Evolutionary conservation across 164 flowering plant genomes (phyloP), one percentile per base, ranked within the genome.

Genomic region (Vitis vinifera): DNA sequence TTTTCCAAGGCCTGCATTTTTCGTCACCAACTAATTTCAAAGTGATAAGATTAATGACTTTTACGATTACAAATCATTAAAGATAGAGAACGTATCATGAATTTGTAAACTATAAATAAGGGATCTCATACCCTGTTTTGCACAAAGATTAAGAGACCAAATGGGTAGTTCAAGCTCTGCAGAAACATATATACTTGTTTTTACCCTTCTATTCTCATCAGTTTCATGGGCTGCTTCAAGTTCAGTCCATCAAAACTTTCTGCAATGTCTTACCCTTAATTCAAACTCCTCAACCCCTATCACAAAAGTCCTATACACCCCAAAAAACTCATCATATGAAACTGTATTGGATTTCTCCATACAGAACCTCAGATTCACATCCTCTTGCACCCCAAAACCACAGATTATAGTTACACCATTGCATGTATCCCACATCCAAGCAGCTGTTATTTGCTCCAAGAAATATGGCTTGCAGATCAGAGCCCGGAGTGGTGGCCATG

Each of bases 401-500:
- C 49, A 37, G 4, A 23, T 30, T 13, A 67, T 67, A 10, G 17
- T 67, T 10, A 37, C 69, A 10, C 49, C 69, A 7, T 4, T 8
- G 8, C 23, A 67, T 13, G 51, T 15, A 7, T 67, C 69, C 15
- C 51, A 67, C 19, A 30, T 67, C 29, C 66, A 56, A 75, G 48
- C 75, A 48, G 23, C 63, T 5, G 14, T 72, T 59, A 17, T 23
- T 7, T 72, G 75, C 53, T 9, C 65, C 50, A 63, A 55, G 16
- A 30, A 15, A 17, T 9, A 10, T 13, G 69, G 65, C 8, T 13
- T 65, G 48, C 69, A 66, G n/a, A 51, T 72, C 44, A 72, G 75
- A 59, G 37, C 17, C 37, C 60, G 69, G 37, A 67, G 68, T 10
- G 68, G 55, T 3, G 57, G 73, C n/a, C 73, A 70, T 62, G 73